These are phyloP conservation scores for Ocimum tenuiflorum DNA, from an alignment of 257 asterid species.

Conservation along the genomic window DNA sequence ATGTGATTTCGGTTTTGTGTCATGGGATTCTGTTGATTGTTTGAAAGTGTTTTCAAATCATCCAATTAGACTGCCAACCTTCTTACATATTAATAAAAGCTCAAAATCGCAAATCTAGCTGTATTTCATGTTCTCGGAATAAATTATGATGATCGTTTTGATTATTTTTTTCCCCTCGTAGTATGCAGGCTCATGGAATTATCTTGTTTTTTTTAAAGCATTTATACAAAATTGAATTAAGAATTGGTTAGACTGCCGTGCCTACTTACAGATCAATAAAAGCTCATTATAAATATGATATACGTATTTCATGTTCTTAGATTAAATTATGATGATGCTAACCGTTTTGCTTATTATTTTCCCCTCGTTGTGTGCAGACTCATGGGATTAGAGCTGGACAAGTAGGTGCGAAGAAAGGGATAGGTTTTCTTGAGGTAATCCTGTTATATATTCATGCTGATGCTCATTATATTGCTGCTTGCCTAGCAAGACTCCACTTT, in stretches of 20 bases:
- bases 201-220: no score
- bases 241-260: not conserved
- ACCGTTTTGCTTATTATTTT: not conserved
- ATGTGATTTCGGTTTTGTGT: not conserved
- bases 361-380: constrained; percentile 44
- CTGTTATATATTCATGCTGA: constrained; percentile 4
- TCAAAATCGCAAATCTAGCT: not conserved
- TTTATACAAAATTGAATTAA: not conserved
- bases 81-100: not conserved
- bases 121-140: not conserved
- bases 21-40: constrained; percentile 7
- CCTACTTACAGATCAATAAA: not conserved
- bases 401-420: constrained; percentile 60
- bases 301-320: not conserved
- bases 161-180: not conserved
- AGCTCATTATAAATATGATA: not conserved
- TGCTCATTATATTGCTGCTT: constrained; percentile 1
- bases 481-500: not conserved
- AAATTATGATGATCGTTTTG: not conserved
- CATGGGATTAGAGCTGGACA: constrained; percentile 87
- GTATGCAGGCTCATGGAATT: constrained; percentile 79
- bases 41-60: no score
- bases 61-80: not conserved
- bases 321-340: not conserved
- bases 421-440: constrained; percentile 76